A percentile compares a stretch with the other conserved stretches of the same genome.
phyloP scores from a whole-genome alignment of 352 stramenopile genomes.

The Globisporangium nodosum region DNA sequence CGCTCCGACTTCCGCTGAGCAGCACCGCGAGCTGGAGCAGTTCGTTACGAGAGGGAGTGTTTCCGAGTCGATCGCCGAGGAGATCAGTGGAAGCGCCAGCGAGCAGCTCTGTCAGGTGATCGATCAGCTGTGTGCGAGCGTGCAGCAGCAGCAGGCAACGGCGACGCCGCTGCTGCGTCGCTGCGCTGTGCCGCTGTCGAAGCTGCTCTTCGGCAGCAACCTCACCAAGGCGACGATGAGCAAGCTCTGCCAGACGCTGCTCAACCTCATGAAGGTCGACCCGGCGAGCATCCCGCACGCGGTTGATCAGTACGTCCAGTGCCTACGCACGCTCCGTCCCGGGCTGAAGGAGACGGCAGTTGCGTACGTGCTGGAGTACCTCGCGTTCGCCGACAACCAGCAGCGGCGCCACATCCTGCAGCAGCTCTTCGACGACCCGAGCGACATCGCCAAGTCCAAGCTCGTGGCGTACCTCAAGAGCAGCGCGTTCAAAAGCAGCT shows the following conservation, averaged over 20 bases:
- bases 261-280: constrained; percentile 57
- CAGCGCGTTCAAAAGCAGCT: constrained; percentile 43
- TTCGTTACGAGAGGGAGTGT: constrained; percentile 24
- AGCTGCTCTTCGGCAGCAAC: constrained; percentile 29
- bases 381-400: constrained; percentile 39
- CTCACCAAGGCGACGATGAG: constrained; percentile 60
- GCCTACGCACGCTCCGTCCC: constrained; percentile 35
- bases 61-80: not conserved
- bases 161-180: constrained; percentile 33
- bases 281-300: constrained; percentile 25
- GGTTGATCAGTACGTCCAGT: constrained; percentile 43
- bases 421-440: constrained; percentile 65
- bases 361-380: constrained; percentile 56
- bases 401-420: constrained; percentile 57
- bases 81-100: constrained; percentile 11
- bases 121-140: constrained; percentile 38
- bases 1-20: constrained; percentile 12
- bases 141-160: constrained; percentile 32
- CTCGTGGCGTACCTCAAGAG: constrained; percentile 70
- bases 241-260: constrained; percentile 56
- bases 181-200: constrained; percentile 33
- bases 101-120: constrained; percentile 32
- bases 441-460: constrained; percentile 74
- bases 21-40: constrained; percentile 51
- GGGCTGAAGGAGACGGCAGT: constrained; percentile 61